Conservation (phyloP, 306 rosid genomes). For the Begonia fuchsioides region DNA sequence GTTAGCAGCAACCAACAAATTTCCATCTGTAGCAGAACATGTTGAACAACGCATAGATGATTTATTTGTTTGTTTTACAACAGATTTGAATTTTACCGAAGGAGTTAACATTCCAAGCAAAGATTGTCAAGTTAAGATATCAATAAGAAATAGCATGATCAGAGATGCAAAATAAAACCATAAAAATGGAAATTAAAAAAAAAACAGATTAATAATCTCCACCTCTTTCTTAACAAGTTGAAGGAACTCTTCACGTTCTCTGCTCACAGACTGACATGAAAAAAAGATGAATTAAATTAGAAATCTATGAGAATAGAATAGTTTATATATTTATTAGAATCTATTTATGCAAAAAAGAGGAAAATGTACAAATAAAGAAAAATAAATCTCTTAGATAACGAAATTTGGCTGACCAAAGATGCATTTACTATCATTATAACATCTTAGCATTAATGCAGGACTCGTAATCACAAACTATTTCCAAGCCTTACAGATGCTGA, state of each 20-base stretch:
- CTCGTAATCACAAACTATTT: constrained; percentile 2
- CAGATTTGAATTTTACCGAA: too few species aligned
- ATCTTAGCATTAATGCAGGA: background rate
- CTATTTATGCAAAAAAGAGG: background rate
- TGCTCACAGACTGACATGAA: constrained; percentile 71
- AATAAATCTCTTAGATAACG: too few species aligned
- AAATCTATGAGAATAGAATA: background rate
- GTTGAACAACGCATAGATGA: background rate
- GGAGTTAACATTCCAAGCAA: too few species aligned
- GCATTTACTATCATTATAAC: too few species aligned
- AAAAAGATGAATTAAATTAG: constrained; percentile 6
- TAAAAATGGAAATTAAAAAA: too few species aligned
- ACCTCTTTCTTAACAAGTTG: constrained; percentile 93
- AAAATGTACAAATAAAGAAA: background rate
- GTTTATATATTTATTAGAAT: too few species aligned
- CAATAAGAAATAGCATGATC: background rate
- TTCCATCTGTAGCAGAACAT: background rate
- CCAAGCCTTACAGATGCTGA: constrained; percentile 82
- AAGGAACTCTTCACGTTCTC: constrained; percentile 91
- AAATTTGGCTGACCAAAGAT: too few species aligned
- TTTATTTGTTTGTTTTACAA: too few species aligned
- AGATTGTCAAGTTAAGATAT: background rate
- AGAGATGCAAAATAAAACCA: background rate
- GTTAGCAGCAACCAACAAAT: background rate
- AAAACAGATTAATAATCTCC: background rate